These are phyloP conservation scores for Microbotryum intermedium DNA, from an alignment of 1,284 basidiomycete species.

Conservation along the genomic window DNA sequence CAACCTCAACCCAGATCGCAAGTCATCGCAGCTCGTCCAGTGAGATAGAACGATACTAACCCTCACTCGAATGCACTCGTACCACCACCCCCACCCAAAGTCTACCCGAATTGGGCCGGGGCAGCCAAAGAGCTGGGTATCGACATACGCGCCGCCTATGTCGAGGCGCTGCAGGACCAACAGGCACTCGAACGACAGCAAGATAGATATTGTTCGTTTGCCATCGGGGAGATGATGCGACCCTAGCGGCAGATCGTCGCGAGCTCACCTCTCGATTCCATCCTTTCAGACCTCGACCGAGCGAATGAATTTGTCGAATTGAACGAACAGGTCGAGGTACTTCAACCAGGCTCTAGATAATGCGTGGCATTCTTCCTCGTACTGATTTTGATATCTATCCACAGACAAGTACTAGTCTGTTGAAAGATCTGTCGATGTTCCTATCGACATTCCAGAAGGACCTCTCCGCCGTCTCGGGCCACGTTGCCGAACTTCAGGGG, in stretches of 20 bases:
- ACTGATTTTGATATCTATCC: too few species aligned
- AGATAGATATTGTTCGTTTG: conserved; percentile 22
- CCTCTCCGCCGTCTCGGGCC: conserved; percentile 82
- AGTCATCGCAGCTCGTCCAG: neutral
- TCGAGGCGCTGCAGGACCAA: neutral
- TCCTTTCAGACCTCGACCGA: conserved; percentile 26
- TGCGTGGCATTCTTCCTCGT: neutral
- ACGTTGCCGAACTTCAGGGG: conserved; percentile 86
- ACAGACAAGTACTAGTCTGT: conserved; percentile 63
- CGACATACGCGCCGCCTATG: conserved; percentile 25
- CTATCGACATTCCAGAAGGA: conserved; percentile 92
- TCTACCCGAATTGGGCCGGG: conserved; percentile 15
- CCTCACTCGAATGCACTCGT: neutral
- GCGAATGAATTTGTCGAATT: conserved; percentile 68
- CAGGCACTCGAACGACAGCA: conserved; percentile 7
- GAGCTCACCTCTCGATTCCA: neutral
- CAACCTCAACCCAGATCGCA: neutral
- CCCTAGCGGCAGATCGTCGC: neutral
- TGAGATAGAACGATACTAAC: neutral
- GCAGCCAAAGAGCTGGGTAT: conserved; percentile 12
- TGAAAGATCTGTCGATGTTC: conserved; percentile 79
- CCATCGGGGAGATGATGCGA: neutral
- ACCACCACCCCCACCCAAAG: neutral
- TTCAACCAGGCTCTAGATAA: neutral
- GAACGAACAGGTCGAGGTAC: conserved; percentile 66